Percentiles rank a stretch among this genome's conserved stretches.
Conservation (phyloP, 2,329 filamentous ascomycete species). For the Hypoxylon sp. region DNA sequence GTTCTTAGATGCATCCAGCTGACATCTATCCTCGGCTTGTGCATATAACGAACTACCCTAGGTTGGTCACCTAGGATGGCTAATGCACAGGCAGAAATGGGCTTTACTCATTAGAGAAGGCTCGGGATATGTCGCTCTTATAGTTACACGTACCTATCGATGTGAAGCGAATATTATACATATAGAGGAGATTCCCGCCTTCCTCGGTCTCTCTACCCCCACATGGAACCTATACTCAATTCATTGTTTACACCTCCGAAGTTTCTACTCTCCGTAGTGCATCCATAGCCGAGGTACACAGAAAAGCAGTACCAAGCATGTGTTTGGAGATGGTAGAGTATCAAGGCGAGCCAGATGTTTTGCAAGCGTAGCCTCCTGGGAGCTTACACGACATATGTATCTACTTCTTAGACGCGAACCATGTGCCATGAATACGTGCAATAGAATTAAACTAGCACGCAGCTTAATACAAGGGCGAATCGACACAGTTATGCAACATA, state of each 20-base stretch:
- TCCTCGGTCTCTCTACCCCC: conserved; percentile 2
- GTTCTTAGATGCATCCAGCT: background rate
- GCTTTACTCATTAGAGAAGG: background rate
- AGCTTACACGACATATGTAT: background rate
- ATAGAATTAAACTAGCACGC: background rate
- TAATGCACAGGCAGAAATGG: background rate
- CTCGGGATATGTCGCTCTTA: conserved; percentile 3
- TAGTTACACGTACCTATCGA: background rate
- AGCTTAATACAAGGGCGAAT: too few species aligned
- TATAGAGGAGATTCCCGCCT: background rate
- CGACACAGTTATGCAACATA: too few species aligned
- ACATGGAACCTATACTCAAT: conserved; percentile 5
- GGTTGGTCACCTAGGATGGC: background rate
- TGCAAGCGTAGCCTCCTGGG: background rate
- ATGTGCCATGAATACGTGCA: background rate
- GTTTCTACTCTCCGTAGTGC: background rate
- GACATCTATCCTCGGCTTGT: background rate
- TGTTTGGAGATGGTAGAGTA: conserved; percentile 5
- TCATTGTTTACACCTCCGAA: background rate
- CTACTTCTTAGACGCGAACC: background rate
- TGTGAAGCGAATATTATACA: background rate
- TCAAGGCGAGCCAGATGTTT: background rate
- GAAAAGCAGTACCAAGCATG: conserved; percentile 12
- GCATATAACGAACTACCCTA: conserved; percentile 1
- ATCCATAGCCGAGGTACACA: conserved; percentile 11